A percentile compares a stretch with the other conserved stretches of the same genome.
Conservation (phyloP, 164 flowering plant species). For the Santalum album region DNA sequence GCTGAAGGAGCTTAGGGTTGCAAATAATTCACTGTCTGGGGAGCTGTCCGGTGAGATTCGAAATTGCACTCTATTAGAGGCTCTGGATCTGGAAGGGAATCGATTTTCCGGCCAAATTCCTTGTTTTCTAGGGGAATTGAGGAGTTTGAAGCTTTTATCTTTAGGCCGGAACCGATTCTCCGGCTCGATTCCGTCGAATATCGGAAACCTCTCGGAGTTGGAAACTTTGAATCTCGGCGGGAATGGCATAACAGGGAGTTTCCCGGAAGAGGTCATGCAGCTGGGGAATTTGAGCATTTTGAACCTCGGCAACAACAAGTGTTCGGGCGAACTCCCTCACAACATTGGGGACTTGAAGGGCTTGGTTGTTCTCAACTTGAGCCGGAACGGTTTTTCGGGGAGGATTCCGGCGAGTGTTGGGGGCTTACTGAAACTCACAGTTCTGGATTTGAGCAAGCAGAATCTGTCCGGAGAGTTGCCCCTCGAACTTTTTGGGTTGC, state of each 20-base stretch:
- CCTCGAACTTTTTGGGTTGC: slow-evolving; percentile 58
- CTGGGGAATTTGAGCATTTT: slow-evolving; percentile 40
- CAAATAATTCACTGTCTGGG: slow-evolving; percentile 54
- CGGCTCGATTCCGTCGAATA: slow-evolving; percentile 37
- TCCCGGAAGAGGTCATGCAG: slow-evolving; percentile 39
- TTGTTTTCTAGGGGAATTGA: slow-evolving; percentile 25
- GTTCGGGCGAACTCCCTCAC: slow-evolving; percentile 33
- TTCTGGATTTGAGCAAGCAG: slow-evolving; percentile 60
- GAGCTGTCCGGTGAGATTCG: slow-evolving; percentile 29
- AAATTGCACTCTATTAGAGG: slow-evolving; percentile 33
- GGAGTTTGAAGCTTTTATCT: slow-evolving; percentile 30
- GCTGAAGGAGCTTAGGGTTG: slow-evolving; percentile 54
- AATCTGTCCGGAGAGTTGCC: slow-evolving; percentile 56
- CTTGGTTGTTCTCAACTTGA: slow-evolving; percentile 43
- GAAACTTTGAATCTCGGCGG: slow-evolving; percentile 40
- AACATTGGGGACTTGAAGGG: slow-evolving; percentile 33
- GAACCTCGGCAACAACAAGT: slow-evolving; percentile 41
- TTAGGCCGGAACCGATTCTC: slow-evolving; percentile 50
- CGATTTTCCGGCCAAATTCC: slow-evolving; percentile 49
- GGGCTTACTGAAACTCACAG: slow-evolving; percentile 32
- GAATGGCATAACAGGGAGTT: slow-evolving; percentile 39
- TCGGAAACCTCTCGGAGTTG: slow-evolving; percentile 26
- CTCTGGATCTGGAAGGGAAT: slow-evolving; percentile 54
- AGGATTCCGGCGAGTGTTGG: slow-evolving; percentile 45
- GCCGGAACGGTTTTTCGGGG: slow-evolving; percentile 52